A percentile compares a stretch with the other conserved stretches of the same genome.
Conservation (phyloP, 2,329 filamentous ascomycete genomes). For the Aspergillus udagawae region DNA sequence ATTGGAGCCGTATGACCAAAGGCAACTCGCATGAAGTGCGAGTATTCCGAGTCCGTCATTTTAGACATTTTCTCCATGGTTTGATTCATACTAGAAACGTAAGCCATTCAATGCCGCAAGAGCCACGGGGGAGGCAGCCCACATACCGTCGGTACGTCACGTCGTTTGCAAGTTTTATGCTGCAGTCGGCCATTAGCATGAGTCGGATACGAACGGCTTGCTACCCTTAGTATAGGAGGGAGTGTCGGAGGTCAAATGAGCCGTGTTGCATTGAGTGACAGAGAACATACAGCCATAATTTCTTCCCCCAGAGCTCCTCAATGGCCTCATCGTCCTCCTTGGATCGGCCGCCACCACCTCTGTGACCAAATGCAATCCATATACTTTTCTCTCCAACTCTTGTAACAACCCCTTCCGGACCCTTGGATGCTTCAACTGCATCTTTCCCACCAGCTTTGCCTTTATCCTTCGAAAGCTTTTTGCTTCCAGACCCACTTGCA, state of each 20-base stretch:
- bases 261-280: not conserved
- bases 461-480: conserved; percentile 29
- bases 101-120: not conserved
- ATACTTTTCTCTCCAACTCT: conserved; percentile 40
- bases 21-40: conserved; percentile 56
- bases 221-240: not conserved
- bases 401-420: conserved; percentile 46
- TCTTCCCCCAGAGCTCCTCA: conserved; percentile 51
- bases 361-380: conserved; percentile 44
- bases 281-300: conserved; percentile 59
- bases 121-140: not conserved
- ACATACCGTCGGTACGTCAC: conserved; percentile 59
- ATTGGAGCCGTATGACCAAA: conserved; percentile 57
- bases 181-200: conserved; percentile 27
- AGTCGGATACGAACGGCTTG: not conserved
- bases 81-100: conserved; percentile 53
- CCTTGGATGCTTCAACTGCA: conserved; percentile 25
- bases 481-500: conserved; percentile 21
- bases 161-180: conserved; percentile 64
- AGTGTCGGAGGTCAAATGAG: not conserved
- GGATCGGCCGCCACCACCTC: conserved; percentile 27
- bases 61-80: conserved; percentile 59
- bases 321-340: conserved; percentile 42
- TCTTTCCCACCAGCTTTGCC: conserved; percentile 28
- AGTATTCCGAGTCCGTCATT: conserved; percentile 53